Evolutionary conservation across 2,329 filamentous ascomycete genomes (phyloP), one percentile per base, ranked within the genome.

Genomic region (Trichophyton mentagrophytes): DNA sequence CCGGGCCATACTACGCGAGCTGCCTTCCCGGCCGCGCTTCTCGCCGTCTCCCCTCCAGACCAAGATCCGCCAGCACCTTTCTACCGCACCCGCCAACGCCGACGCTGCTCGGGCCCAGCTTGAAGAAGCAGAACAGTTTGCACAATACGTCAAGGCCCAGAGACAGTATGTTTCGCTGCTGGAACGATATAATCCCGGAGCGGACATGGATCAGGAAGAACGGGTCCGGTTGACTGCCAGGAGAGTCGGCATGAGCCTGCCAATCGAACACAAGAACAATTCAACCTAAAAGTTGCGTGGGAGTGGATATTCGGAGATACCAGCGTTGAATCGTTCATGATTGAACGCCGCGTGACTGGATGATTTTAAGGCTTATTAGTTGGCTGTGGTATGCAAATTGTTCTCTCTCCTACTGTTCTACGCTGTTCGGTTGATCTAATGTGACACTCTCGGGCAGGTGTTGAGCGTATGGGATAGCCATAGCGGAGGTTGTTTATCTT

Each of bases 181-280:
- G 42, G 91, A 96, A 75, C 82, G 91, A 67, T 97, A 99, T 76
- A 97, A 97, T 73, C 90, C 90, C 0, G 90, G 91, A 17, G 89
- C 95, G 84, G 83, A 84, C 66, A 89, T 96, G 86, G 84, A 87
- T 71, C 85, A 95, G 74, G 80, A 85, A 70, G 91, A 97, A 77
- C 81, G 89, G 63, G 85, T 96, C 47, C 78, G 89, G 61, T 77
- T 96, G 77, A 88, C 88, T 60, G 93, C 93, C 7, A 79, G 90
- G 74, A 83, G 89, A 70, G 90, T 97, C 46, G 93, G 92, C 17
- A 90, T 96, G 87, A 82, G 96, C 74, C 71, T 97, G 74, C 92
- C 92, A 0, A 73, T 82, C 36, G 85, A 89, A 74, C 85, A 38
- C 9, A 58, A 59, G 59, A 49, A 57, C 46, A 38, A 56, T 44